These are phyloP conservation scores for Vigna reflexopilosa DNA, from an alignment of 306 rosid species.

Conservation along the genomic window DNA sequence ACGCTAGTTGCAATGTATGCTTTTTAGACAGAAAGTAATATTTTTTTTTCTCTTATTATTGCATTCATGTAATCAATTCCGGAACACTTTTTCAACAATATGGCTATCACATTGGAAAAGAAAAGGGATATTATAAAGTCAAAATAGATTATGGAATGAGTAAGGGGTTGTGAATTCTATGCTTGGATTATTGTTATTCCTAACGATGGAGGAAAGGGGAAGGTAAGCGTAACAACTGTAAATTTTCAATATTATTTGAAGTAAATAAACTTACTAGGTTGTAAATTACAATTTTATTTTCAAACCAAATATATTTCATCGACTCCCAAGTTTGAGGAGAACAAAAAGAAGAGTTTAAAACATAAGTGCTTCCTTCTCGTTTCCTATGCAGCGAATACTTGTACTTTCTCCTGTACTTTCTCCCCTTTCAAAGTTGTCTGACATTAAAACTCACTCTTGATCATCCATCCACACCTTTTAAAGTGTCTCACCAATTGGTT, in stretches of 20 bases:
- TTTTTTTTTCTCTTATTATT: neutral
- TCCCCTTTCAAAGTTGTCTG: neutral
- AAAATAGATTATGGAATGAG: slow-evolving; percentile 10
- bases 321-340: neutral
- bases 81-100: neutral
- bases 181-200: slow-evolving; percentile 14
- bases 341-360: neutral
- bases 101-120: neutral
- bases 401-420: too few species aligned
- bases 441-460: neutral
- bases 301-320: slow-evolving; percentile 9
- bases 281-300: neutral
- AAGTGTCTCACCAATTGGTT: neutral
- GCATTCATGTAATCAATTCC: neutral
- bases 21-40: neutral
- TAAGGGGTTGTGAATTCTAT: neutral
- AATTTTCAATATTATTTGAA: neutral
- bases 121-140: neutral
- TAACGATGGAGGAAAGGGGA: slow-evolving; percentile 20
- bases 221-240: neutral
- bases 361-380: neutral
- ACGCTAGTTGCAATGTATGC: neutral
- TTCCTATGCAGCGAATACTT: too few species aligned
- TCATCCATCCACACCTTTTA: neutral
- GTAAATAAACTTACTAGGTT: slow-evolving; percentile 12